Evolutionary conservation across 2,329 filamentous ascomycete species (phyloP).

Genomic region (Xylariaceae sp.): DNA sequence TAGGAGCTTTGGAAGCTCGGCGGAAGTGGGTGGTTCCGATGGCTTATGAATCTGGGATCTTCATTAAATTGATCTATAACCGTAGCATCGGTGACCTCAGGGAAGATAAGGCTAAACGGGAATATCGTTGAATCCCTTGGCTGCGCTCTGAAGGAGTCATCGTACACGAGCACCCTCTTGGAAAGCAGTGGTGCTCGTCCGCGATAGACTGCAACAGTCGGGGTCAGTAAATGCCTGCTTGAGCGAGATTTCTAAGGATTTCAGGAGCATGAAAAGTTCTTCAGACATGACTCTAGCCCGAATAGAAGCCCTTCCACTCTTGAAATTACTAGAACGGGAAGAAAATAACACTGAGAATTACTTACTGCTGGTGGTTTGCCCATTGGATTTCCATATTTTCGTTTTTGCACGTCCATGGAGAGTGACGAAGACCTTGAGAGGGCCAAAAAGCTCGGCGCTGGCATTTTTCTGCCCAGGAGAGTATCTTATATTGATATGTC

Average conservation of each 20-base stretch:
- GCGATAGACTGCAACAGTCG: too few species aligned
- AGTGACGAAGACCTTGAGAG: conserved; percentile 15
- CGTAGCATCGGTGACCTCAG: conserved; percentile 2
- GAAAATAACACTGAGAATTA: too few species aligned
- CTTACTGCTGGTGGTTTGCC: conserved; percentile 6
- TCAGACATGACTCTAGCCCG: too few species aligned
- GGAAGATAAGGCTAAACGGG: conserved; percentile 23
- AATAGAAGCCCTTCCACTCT: too few species aligned
- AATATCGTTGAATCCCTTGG: not conserved
- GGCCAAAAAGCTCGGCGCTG: conserved; percentile 23
- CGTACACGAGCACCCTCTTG: conserved; percentile 6
- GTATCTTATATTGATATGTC: conserved; percentile 21
- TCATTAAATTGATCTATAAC: not conserved
- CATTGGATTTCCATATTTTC: conserved; percentile 20
- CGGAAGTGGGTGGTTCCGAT: conserved; percentile 16
- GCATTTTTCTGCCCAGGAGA: not conserved
- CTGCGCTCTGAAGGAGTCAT: conserved; percentile 21
- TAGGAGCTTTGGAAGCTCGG: conserved; percentile 20
- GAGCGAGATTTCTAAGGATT: too few species aligned
- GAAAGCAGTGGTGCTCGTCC: conserved; percentile 21
- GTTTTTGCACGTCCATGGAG: conserved; percentile 29
- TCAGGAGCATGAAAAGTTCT: too few species aligned
- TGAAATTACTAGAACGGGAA: too few species aligned
- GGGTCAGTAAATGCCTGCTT: too few species aligned
- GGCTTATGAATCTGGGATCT: conserved; percentile 7